A percentile compares a stretch with the other conserved stretches of the same genome.
phyloP scores from a whole-genome alignment of 495 filamentous ascomycete genomes.

The Haplographium delicatum region DNA sequence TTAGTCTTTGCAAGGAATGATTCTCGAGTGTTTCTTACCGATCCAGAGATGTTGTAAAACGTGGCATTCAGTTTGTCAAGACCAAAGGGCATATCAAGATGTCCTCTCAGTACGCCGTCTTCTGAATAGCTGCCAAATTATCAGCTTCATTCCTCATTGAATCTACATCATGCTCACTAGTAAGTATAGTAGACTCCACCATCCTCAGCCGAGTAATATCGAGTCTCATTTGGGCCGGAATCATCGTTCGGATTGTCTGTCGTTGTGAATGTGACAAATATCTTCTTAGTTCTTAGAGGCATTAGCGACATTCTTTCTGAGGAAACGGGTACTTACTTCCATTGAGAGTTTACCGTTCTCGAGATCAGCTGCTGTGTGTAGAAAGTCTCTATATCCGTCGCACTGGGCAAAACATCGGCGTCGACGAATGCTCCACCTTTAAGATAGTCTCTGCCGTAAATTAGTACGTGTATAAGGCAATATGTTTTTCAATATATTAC shows the following conservation, averaged over 20 bases:
- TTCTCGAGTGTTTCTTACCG: neutral
- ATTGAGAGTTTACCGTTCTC: constrained; percentile 1
- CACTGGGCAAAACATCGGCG: neutral
- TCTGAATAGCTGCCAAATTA: constrained; percentile 1
- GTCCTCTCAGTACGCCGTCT: neutral
- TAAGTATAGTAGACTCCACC: constrained; percentile 4
- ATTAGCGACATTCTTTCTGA: neutral
- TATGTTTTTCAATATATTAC: neutral
- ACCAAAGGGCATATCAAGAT: constrained; percentile 2
- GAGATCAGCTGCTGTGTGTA: constrained; percentile 5
- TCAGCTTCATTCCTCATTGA: neutral
- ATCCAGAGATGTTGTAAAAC: constrained; percentile 4
- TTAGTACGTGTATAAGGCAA: neutral
- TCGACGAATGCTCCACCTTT: neutral
- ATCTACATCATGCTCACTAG: neutral
- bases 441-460: neutral
- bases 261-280: neutral
- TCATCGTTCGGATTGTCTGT: neutral
- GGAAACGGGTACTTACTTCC: neutral
- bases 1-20: constrained; percentile 1
- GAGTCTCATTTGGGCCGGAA: neutral
- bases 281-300: neutral
- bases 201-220: constrained; percentile 1
- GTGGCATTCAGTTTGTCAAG: neutral
- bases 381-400: neutral